Conservation (phyloP, 2,329 filamentous ascomycete genomes). For the Pyricularia sp. region DNA sequence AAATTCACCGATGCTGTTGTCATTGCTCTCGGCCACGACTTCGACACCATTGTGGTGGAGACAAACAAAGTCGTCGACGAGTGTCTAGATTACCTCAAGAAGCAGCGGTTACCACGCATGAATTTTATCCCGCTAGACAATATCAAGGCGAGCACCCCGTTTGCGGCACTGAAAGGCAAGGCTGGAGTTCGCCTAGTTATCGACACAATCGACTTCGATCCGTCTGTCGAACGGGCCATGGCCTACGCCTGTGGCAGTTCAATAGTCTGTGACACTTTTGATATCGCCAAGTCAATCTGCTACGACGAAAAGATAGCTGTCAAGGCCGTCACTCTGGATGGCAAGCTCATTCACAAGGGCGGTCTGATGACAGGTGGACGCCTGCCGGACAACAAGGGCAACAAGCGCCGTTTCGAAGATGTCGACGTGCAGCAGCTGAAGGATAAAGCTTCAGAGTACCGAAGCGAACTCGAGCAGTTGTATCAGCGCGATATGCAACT, state of each 20-base stretch:
- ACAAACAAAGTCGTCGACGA: conserved; percentile 88
- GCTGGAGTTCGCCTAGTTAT: conserved; percentile 79
- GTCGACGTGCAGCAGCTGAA: conserved; percentile 77
- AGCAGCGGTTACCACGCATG: conserved; percentile 74
- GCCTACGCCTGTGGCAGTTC: conserved; percentile 90
- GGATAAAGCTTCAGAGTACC: conserved; percentile 37
- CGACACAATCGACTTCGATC: conserved; percentile 90
- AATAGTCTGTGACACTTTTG: conserved; percentile 80
- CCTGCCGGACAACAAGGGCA: conserved; percentile 59
- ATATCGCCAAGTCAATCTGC: conserved; percentile 78
- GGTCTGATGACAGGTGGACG: conserved; percentile 94
- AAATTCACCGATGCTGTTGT: conserved; percentile 91
- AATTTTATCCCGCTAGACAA: conserved; percentile 96
- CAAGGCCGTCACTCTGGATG: conserved; percentile 88
- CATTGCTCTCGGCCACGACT: conserved; percentile 81
- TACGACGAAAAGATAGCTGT: conserved; percentile 76
- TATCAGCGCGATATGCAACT: conserved; percentile 66
- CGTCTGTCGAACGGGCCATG: conserved; percentile 78
- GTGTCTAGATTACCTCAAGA: conserved; percentile 87
- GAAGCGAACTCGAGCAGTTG: conserved; percentile 34
- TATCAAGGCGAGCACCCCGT: conserved; percentile 85
- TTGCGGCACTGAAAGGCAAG: conserved; percentile 82
- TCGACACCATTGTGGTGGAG: conserved; percentile 89
- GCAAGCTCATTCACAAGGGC: conserved; percentile 93
- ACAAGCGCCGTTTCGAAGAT: conserved; percentile 77